These are phyloP conservation scores for Neckera pumila DNA, from an alignment of 225 moss, liverwort and hornwort species.

Conservation along the genomic window DNA sequence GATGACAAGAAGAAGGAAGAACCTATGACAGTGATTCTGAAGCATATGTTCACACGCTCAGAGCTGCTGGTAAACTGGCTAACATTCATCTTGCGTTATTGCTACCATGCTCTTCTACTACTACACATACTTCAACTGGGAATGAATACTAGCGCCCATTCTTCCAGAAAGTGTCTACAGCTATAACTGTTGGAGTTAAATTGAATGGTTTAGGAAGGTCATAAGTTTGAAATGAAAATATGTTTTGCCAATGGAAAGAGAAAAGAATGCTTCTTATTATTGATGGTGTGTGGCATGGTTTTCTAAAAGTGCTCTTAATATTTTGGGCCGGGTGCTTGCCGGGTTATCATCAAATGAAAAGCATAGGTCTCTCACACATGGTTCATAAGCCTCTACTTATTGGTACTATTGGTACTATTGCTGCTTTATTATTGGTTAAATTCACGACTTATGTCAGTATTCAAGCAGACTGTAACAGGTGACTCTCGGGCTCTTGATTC, in stretches of 20 bases:
- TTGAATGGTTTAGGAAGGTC: not conserved
- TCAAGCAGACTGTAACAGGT: not conserved
- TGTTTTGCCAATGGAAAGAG: not conserved
- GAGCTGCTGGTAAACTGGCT: constrained; percentile 56
- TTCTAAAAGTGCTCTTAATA: not conserved
- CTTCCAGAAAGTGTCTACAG: not conserved
- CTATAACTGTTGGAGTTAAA: not conserved
- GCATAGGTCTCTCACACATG: not conserved
- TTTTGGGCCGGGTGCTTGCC: not conserved
- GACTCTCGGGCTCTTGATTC: constrained; percentile 4
- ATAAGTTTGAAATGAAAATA: not conserved
- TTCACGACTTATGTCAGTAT: not conserved
- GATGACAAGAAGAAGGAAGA: constrained; percentile 85
- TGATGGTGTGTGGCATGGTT: not conserved
- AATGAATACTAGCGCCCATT: not conserved
- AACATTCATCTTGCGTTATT: not conserved
- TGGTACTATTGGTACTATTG: not conserved
- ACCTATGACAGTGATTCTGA: constrained; percentile 84
- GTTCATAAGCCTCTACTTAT: not conserved
- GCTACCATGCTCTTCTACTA: not conserved
- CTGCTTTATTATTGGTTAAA: not conserved
- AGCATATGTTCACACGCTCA: constrained; percentile 97
- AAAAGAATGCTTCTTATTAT: not conserved
- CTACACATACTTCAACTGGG: not conserved
- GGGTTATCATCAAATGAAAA: not conserved